Evolutionary conservation across 2,329 filamentous ascomycete genomes (phyloP).

Genomic region (Diaporthe longicolla): DNA sequence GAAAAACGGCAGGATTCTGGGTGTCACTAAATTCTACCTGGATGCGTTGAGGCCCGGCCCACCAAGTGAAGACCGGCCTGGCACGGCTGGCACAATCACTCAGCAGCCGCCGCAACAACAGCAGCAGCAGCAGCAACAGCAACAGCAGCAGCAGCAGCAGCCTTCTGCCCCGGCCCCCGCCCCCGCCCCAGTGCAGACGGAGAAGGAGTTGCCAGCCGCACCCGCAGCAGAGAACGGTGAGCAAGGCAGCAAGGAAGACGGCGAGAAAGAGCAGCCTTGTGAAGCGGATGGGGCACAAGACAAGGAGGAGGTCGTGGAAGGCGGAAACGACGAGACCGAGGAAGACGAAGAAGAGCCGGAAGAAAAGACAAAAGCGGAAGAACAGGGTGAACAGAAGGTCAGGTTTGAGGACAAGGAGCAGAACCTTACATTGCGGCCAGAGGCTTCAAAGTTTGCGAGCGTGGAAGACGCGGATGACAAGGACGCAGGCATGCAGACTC

Average conservation of each 20-base stretch:
- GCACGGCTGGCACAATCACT: constrained; percentile 42
- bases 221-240: constrained; percentile 44
- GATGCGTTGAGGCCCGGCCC: constrained; percentile 76
- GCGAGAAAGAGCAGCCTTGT: constrained; percentile 45
- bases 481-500: constrained; percentile 63
- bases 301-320: constrained; percentile 49
- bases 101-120: constrained; percentile 46
- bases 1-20: constrained; percentile 90
- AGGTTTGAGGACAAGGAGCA: constrained; percentile 69
- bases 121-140: constrained; percentile 50
- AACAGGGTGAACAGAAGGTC: constrained; percentile 68
- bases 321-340: constrained; percentile 46
- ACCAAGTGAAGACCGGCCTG: constrained; percentile 51
- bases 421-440: constrained; percentile 65
- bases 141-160: constrained; percentile 51
- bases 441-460: constrained; percentile 45
- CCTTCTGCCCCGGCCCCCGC: constrained; percentile 44
- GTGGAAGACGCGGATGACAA: constrained; percentile 52
- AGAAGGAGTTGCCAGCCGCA: constrained; percentile 54
- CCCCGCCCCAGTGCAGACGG: constrained; percentile 44
- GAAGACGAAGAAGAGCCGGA: constrained; percentile 52
- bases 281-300: constrained; percentile 45
- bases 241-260: constrained; percentile 44
- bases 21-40: constrained; percentile 95
- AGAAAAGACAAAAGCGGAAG: constrained; percentile 53